Evolutionary conservation across 352 stramenopile species (phyloP), one percentile per base, ranked within the genome.

Genomic region (Hyaloperonospora brassicae): DNA sequence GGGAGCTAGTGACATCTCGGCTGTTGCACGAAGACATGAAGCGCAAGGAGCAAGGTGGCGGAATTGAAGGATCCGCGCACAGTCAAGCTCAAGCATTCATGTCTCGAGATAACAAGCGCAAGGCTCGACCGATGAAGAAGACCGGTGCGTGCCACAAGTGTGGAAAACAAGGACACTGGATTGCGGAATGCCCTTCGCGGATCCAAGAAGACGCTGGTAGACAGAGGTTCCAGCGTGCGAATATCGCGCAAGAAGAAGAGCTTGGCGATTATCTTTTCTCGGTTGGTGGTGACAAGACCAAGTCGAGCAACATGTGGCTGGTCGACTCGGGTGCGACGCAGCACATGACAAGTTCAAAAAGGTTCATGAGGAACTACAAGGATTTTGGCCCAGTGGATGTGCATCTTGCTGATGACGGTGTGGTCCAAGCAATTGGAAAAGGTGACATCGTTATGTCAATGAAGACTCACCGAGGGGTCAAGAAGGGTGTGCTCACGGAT

Each of bases 151-250:
- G 43, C 43, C 23, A 38, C 24, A 52, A 41, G 8, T 58, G 52
- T 8, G 52, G 43, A 0, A 44, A 58, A 36, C 24, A 52, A 13
- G 43, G 52, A 49, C 52, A 59, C 17, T 58, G 52, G 43, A 58
- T 58, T 25, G 52, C 52, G 7, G 27, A 52, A 22, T 57, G 39
- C 30, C 36, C 49, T 22, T 39, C 35, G 24, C 21, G 39, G 9
- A 23, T 43, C n/a, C 11, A 45, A 10, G 22, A 55, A 9, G 22
- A 49, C 25, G 24, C 24, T 13, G 50, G 48, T 12, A 24, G 50
- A 25, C 25, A 55, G 21, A 21, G n/a, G 5, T 41, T 40, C 13
- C 50, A 55, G 39, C 50, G 50, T 27, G 50, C 50, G 9, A 55
- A 47, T 25, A 39, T 55, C 22, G n/a, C n/a, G n/a, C n/a, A n/a